Percentiles rank a stretch among this genome's conserved stretches.
These are phyloP conservation scores for Neoboletus subvelutipes DNA, from an alignment of 768 basidiomycete genomes.

Conservation along the genomic window DNA sequence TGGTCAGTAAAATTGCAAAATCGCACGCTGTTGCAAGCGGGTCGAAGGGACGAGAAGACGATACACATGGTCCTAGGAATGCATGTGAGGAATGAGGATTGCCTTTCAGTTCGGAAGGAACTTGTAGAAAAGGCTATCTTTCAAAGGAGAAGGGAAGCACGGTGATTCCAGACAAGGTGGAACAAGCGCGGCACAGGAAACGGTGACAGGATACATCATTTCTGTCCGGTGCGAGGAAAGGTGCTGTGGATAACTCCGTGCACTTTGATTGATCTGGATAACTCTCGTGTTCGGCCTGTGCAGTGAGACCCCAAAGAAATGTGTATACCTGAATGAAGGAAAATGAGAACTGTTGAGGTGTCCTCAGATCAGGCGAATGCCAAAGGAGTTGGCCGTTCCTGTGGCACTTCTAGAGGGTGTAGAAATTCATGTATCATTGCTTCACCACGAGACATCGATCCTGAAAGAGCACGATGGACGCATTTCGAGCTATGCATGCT, in stretches of 20 bases:
- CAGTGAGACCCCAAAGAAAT: not conserved
- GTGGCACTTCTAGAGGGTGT: not conserved
- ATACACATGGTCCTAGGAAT: not conserved
- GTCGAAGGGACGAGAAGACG: conserved; percentile 5
- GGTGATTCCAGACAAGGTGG: conserved; percentile 11
- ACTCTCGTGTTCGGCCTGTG: not conserved
- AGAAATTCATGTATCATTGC: not conserved
- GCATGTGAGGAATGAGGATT: conserved; percentile 15
- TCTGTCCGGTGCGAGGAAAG: conserved; percentile 1
- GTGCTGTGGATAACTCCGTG: not conserved
- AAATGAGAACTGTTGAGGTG: not conserved
- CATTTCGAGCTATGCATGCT: not conserved
- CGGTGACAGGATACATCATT: not conserved
- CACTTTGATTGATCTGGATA: conserved; percentile 1
- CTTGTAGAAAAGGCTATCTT: conserved; percentile 16
- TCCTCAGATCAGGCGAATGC: conserved; percentile 16
- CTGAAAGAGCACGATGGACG: conserved; percentile 1
- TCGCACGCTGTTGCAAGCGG: conserved; percentile 11
- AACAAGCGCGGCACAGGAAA: conserved; percentile 4
- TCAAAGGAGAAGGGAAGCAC: conserved; percentile 12
- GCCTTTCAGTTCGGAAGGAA: conserved; percentile 25
- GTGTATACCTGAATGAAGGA: not conserved
- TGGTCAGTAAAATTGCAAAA: conserved; percentile 16
- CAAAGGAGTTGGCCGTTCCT: not conserved
- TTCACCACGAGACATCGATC: conserved; percentile 3